Evolutionary conservation across 2,329 filamentous ascomycete species (phyloP), one percentile per base, ranked within the genome.

Genomic region (Fusarium concolor): DNA sequence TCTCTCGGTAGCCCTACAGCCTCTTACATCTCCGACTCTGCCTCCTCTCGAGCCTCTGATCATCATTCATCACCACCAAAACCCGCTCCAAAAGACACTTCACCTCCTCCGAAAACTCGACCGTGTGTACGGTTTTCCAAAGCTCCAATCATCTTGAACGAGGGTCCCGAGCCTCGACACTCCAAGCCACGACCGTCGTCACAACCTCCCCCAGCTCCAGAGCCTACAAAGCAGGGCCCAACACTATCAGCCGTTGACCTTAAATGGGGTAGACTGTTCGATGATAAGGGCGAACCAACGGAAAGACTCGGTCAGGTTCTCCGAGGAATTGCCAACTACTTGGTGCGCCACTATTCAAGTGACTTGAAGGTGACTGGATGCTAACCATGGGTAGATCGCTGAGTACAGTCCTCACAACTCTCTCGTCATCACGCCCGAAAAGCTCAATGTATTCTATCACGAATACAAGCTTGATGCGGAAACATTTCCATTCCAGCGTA

Each of bases 231-330:
- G 6, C 55, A 56, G 3, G 59, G 37, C 1, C 55, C 62, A 10
- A 38, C 45, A 11, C 38, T 73, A 11, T 77, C 74, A 2, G 86
- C 86, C 3, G 78, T 91, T 28, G 92, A 94, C 75, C 87, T 86
- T 74, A 89, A 90, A 74, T 97, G 93, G 93, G 91, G 92, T 8
- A 83, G 83, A 11, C 77, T 97, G 4, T 96, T 96, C 74, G 88
- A 91, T 45, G 81, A 83, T 4, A 83, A 89, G 28, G 91, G 90
- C 0, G 84, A 86, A 56, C 88, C 92, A 2, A 94, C 92, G 0
- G 78, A 83, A 46, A 84, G 92, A 51, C 83, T 95, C 17, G 86
- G 87, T 1, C 87, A 94, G 67, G 89, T 96, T 38, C 80, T 96
- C 47, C 84, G 89, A 56, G 92, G 92, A 0, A 82, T 97, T 57